Conservation (phyloP, 2,329 filamentous ascomycete species). For the Pezicula carpinea region DNA sequence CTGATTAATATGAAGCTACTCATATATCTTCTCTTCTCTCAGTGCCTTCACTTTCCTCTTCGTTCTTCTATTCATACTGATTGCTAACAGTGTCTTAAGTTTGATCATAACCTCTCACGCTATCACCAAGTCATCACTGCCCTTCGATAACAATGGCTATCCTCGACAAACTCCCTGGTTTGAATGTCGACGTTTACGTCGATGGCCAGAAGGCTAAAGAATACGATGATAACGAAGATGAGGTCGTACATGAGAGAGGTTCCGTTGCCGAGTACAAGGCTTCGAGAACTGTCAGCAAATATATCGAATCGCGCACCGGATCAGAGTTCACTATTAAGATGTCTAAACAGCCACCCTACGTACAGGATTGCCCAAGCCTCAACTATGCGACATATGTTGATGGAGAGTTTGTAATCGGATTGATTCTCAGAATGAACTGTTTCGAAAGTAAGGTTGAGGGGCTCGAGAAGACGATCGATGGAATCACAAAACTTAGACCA, state of each 20-base stretch:
- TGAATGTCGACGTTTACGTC: constrained; percentile 7
- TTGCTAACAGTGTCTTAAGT: too few relatives aligned
- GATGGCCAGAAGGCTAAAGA: constrained; percentile 5
- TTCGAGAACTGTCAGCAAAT: constrained; percentile 6
- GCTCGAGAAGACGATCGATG: too few relatives aligned
- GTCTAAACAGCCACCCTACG: background rate
- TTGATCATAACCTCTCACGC: too few relatives aligned
- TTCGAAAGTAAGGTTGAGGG: too few relatives aligned
- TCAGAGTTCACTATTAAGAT: constrained; percentile 7
- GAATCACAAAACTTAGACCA: background rate
- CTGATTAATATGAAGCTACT: too few relatives aligned
- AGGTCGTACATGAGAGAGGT: background rate
- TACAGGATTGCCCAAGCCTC: background rate
- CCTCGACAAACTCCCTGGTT: constrained; percentile 5
- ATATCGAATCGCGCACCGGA: constrained; percentile 8
- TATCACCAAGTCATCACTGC: too few relatives aligned
- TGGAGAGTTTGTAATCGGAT: background rate
- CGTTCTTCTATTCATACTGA: too few relatives aligned
- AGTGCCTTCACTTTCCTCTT: too few relatives aligned
- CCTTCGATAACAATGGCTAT: constrained; percentile 10
- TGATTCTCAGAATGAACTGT: too few relatives aligned
- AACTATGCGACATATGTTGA: background rate
- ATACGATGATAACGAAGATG: constrained; percentile 5
- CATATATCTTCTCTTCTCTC: too few relatives aligned
- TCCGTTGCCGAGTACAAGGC: constrained; percentile 2